A percentile compares a stretch with the other conserved stretches of the same genome.
phyloP scores from a whole-genome alignment of 805 yeast genomes.

The Ogataea salicorniae region DNA sequence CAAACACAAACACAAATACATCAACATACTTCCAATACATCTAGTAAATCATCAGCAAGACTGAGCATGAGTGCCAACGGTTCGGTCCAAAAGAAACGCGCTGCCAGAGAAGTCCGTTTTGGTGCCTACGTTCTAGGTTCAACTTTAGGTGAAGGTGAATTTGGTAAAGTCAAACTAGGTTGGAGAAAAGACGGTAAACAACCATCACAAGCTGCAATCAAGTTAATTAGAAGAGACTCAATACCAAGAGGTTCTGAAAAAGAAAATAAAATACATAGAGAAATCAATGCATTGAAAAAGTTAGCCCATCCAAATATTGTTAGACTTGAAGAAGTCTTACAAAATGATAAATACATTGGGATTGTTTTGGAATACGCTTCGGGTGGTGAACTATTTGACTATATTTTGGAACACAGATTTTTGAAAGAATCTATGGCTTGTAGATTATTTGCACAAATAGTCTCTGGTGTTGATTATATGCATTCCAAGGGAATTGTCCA shows the following conservation, averaged over 20 bases:
- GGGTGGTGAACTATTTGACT: constrained; percentile 95
- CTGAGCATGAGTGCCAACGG: constrained; percentile 15
- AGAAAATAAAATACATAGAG: constrained; percentile 86
- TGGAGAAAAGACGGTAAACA: constrained; percentile 84
- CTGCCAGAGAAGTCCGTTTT: constrained; percentile 68
- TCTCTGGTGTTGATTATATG: constrained; percentile 89
- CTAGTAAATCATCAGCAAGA: constrained; percentile 14
- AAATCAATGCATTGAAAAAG: constrained; percentile 82
- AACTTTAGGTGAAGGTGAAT: constrained; percentile 96
- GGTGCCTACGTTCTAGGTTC: constrained; percentile 90
- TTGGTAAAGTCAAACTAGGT: constrained; percentile 94
- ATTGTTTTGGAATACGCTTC: constrained; percentile 95
- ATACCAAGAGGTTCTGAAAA: constrained; percentile 82
- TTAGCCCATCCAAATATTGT: constrained; percentile 93
- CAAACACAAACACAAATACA: neutral
- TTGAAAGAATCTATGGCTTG: constrained; percentile 86
- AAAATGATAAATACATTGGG: constrained; percentile 92
- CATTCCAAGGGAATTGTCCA: constrained; percentile 78
- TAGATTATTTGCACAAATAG: constrained; percentile 83
- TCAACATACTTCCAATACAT: constrained; percentile 4
- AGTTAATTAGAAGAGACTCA: constrained; percentile 81
- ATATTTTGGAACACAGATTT: constrained; percentile 79
- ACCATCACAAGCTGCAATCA: constrained; percentile 87
- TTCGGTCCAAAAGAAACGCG: constrained; percentile 26
- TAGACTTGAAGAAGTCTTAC: constrained; percentile 84